Evolutionary conservation across 495 filamentous ascomycete genomes (phyloP).

Genomic region (Podospora pseudoanserina): DNA sequence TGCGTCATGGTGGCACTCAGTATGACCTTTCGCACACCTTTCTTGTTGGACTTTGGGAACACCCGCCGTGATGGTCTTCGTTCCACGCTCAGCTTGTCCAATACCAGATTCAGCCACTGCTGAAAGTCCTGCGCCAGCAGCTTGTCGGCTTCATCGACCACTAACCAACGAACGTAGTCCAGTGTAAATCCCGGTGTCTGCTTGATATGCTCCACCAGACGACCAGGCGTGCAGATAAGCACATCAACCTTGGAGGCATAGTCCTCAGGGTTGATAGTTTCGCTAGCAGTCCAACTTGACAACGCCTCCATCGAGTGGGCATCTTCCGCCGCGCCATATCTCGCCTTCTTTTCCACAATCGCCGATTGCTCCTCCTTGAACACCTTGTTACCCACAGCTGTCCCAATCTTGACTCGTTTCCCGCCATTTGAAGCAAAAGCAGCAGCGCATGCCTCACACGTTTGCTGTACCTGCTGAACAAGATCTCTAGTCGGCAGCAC

Average conservation of each 20-base stretch:
- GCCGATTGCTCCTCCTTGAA: conserved; percentile 69
- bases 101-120: conserved; percentile 77
- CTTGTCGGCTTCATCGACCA: conserved; percentile 93
- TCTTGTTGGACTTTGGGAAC: conserved; percentile 47
- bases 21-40: conserved; percentile 65
- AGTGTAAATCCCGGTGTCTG: conserved; percentile 76
- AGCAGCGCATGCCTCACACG: conserved; percentile 62
- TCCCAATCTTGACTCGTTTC: conserved; percentile 69
- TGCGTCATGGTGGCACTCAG: conserved; percentile 92
- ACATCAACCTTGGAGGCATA: conserved; percentile 57
- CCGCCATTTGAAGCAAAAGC: conserved; percentile 46
- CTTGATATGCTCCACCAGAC: conserved; percentile 85
- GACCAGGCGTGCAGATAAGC: conserved; percentile 87
- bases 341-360: conserved; percentile 60
- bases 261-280: conserved; percentile 50
- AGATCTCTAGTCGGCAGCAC: conserved; percentile 89
- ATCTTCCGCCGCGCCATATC: conserved; percentile 34
- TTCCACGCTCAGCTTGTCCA: conserved; percentile 53
- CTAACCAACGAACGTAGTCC: conserved; percentile 72
- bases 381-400: conserved; percentile 72
- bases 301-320: conserved; percentile 29
- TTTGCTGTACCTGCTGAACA: conserved; percentile 73
- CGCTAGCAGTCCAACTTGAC: conserved; percentile 59
- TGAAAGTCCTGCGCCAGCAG: conserved; percentile 89
- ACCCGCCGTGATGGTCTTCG: conserved; percentile 35